phyloP scores from a whole-genome alignment of 2,329 filamentous ascomycete genomes.

The Calcarisporium arbuscula region DNA sequence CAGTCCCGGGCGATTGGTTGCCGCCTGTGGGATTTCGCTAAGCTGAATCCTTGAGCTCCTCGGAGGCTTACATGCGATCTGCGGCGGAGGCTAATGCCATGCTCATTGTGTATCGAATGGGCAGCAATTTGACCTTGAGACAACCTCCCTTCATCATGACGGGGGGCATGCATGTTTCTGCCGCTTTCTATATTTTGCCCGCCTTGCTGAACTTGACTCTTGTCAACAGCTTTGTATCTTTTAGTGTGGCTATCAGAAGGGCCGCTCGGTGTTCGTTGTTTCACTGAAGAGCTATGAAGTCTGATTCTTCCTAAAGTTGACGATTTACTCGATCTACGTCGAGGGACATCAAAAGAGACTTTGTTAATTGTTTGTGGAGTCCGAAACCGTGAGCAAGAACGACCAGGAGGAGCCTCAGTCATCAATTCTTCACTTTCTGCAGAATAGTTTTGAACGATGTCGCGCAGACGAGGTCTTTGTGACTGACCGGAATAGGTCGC shows the following conservation, averaged over 20 bases:
- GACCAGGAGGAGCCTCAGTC: conserved; percentile 3
- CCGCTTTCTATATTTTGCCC: too few species aligned
- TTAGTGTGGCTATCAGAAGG: too few species aligned
- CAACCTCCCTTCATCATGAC: too few species aligned
- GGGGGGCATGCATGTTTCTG: too few species aligned
- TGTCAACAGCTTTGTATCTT: too few species aligned
- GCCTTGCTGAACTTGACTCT: too few species aligned
- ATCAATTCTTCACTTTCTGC: conserved; percentile 7
- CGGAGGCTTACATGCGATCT: conserved; percentile 49
- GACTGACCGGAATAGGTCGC: conserved; percentile 16
- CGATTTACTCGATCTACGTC: too few species aligned
- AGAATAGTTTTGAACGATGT: conserved; percentile 21
- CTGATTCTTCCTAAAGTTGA: conserved; percentile 11
- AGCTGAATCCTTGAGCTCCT: conserved; percentile 43
- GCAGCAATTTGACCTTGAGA: conserved; percentile 17
- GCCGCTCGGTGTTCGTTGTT: too few species aligned
- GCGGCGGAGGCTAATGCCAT: conserved; percentile 38
- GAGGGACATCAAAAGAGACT: conserved; percentile 8
- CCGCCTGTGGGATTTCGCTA: conserved; percentile 48
- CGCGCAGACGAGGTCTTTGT: conserved; percentile 17
- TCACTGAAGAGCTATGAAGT: neutral
- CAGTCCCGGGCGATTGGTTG: conserved; percentile 68
- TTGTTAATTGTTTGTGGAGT: neutral
- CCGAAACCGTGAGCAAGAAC: neutral
- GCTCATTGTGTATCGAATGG: conserved; percentile 19